Evolutionary conservation across 1,284 basidiomycete genomes (phyloP), one percentile per base, ranked within the genome.

Genomic region (Neonothopanus nambi): DNA sequence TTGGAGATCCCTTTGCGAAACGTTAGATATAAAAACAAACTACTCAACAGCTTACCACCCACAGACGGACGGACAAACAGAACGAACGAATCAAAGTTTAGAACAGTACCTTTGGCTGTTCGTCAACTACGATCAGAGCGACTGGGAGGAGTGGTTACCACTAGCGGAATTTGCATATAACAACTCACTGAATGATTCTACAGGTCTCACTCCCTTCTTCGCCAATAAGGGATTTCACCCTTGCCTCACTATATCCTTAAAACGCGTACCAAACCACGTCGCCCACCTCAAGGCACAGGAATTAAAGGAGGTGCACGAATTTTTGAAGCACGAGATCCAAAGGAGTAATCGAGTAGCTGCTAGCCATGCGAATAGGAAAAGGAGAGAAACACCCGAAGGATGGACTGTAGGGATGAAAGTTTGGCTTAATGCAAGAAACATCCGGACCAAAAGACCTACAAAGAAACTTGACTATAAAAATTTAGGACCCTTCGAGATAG

Each of bases 401-500:
- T n/a, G n/a, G n/a, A n/a, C n/a, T n/a, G n/a, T n/a, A 45, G 33
- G 43, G 21, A n/a, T 21, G 43, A 18, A 39, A 20, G 15, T 39
- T 20, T 51, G 41, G 50, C 28, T 51, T 5, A 45, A 35, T 36
- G 50, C 24, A 37, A 30, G 28, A 33, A 35, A 51, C 40, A 12
- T 51, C 13, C 18, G 35, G 15, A 17, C 37, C 15, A 26, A 52
- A 28, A 12, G 24, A 6, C 33, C 33, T 5, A 45, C 28, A 18
- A 23, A 46, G 36, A 50, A 53, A 40, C 24, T 53, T 9, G 45
- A 45, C 9, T 35, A 47, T 12, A 18, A 26, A 49, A 48, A 57
- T 9, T 45, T 65, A 15, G 73, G 75, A 23, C 76, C 72, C 0
- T 78, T 65, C 60, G 51, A 51, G 7, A 63, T 77, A 24, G 42